Percentiles rank a stretch among this genome's conserved stretches.
Conservation (phyloP, 768 basidiomycete species). For the Pleurotus citrinopileatus region DNA sequence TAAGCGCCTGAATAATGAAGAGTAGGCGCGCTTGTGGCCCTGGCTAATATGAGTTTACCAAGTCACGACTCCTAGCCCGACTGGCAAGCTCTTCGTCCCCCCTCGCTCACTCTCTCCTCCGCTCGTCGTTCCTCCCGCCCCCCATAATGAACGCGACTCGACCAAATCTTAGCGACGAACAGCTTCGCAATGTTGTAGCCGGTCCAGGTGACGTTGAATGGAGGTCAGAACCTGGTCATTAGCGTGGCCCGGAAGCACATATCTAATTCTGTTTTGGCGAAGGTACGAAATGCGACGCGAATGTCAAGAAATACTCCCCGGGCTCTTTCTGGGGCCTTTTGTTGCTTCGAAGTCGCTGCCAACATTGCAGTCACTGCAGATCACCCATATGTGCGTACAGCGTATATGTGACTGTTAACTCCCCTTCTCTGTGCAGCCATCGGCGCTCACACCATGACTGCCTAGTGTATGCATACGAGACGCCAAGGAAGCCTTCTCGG, state of each 20-base stretch:
- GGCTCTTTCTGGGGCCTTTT: slow-evolving; percentile 82
- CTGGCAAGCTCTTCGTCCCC: no score
- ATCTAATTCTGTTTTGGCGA: neutral
- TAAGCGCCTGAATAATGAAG: neutral
- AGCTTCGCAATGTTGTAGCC: slow-evolving; percentile 62
- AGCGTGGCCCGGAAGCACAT: neutral
- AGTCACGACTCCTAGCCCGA: no score
- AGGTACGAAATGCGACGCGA: slow-evolving; percentile 97
- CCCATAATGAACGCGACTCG: neutral
- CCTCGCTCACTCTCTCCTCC: no score
- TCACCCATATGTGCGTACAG: slow-evolving; percentile 74
- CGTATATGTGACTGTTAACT: slow-evolving; percentile 16
- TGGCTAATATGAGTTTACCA: neutral
- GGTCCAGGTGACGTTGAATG: slow-evolving; percentile 84
- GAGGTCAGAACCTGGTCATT: slow-evolving; percentile 49
- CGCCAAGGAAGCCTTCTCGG: slow-evolving; percentile 86
- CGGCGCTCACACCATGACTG: slow-evolving; percentile 17
- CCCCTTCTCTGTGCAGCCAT: slow-evolving; percentile 9
- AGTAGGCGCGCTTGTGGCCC: neutral
- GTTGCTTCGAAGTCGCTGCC: slow-evolving; percentile 83
- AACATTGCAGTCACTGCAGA: slow-evolving; percentile 56
- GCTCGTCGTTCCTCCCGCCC: neutral
- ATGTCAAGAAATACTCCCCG: slow-evolving; percentile 87
- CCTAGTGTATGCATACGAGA: slow-evolving; percentile 87
- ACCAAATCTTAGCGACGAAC: slow-evolving; percentile 30